phyloP scores from a whole-genome alignment of 768 basidiomycete genomes.

The Tricholoma bakamatsutake region DNA sequence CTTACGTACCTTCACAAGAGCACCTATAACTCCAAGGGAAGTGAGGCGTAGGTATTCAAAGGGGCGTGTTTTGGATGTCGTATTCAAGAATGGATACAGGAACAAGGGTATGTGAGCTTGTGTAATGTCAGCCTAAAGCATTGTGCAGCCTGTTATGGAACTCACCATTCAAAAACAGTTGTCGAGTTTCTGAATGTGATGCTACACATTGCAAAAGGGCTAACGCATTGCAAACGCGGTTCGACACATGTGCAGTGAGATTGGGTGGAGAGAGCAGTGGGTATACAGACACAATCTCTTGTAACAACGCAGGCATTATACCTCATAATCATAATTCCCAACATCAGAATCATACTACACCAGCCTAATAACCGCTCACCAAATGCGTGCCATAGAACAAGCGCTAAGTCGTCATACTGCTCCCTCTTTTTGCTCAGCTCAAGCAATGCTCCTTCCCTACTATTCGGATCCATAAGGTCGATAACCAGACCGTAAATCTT shows the following conservation, averaged over 20 bases:
- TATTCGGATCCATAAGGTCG: slow-evolving; percentile 74
- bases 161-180: slow-evolving; percentile 89
- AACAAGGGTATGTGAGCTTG: slow-evolving; percentile 96
- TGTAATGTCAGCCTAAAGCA: slow-evolving; percentile 39
- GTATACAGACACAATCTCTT: slow-evolving; percentile 98
- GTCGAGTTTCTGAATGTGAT: slow-evolving; percentile 92
- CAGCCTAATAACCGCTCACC: slow-evolving; percentile 43
- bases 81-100: slow-evolving; percentile 98
- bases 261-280: slow-evolving; percentile 92
- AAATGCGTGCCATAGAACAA: slow-evolving; percentile 98
- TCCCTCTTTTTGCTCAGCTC: slow-evolving; percentile 99
- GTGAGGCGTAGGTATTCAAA: slow-evolving; percentile 99
- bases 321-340: slow-evolving; percentile 38
- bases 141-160: slow-evolving; percentile 1
- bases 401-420: slow-evolving; percentile 96
- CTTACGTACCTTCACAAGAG: slow-evolving; percentile 82
- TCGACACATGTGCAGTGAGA: slow-evolving; percentile 95
- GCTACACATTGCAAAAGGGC: slow-evolving; percentile 98
- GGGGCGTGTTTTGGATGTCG: slow-evolving; percentile 97
- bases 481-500: slow-evolving; percentile 92
- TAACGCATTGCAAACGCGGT: slow-evolving; percentile 97
- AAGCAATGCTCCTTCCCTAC: slow-evolving; percentile 85
- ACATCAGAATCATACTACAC: not conserved
- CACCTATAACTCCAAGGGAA: slow-evolving; percentile 98
- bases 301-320: slow-evolving; percentile 94